Evolutionary conservation across 371 early-diverging fungal species (phyloP).

Genomic region (Catenaria anguillulae): DNA sequence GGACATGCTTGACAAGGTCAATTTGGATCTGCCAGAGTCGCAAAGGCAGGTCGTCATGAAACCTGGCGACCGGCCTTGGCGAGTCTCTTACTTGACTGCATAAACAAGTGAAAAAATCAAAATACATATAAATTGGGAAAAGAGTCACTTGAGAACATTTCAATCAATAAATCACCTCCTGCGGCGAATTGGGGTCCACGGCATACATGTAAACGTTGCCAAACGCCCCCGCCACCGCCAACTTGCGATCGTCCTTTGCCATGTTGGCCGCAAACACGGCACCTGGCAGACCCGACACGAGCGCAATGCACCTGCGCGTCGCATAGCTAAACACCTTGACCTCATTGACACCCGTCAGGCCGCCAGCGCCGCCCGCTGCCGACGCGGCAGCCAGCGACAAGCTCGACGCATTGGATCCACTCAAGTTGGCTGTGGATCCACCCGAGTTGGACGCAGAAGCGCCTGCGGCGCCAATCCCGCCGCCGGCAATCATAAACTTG

Average conservation of each 20-base stretch:
- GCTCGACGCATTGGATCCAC: not conserved
- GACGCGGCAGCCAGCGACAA: not conserved
- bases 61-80: no score
- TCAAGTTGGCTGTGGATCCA: not conserved
- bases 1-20: no score
- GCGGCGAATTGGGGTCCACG: not conserved
- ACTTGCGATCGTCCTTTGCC: not conserved
- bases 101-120: no score
- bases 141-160: no score
- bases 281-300: not conserved
- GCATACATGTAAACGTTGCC: not conserved
- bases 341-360: not conserved
- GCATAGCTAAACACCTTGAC: not conserved
- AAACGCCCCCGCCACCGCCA: not conserved
- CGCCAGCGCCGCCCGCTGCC: not conserved
- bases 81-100: no score
- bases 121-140: no score
- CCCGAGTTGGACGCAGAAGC: no score
- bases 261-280: not conserved
- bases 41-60: no score
- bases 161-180: not conserved
- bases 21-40: no score
- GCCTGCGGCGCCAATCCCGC: not conserved
- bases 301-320: not conserved
- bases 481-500: not conserved